These are phyloP conservation scores for Tulasnella sp. DNA, from an alignment of 768 basidiomycete species.

Conservation along the genomic window DNA sequence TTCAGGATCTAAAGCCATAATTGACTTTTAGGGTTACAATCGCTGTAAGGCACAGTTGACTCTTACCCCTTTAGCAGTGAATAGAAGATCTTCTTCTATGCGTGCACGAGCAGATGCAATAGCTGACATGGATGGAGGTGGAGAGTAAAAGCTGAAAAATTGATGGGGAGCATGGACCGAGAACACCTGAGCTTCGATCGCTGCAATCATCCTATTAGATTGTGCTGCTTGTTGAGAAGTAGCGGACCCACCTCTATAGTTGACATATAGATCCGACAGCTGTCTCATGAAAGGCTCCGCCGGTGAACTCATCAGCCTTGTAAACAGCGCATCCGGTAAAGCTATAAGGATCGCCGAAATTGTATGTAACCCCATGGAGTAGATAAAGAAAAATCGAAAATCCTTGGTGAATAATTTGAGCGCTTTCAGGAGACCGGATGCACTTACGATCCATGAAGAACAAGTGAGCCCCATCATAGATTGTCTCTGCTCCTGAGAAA, in stretches of 20 bases:
- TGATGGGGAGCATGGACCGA: constrained; percentile 59
- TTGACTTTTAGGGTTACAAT: constrained; percentile 4
- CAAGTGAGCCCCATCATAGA: constrained; percentile 74
- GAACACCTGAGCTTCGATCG: constrained; percentile 76
- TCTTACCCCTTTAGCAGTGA: constrained; percentile 50
- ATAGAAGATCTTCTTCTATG: constrained; percentile 78
- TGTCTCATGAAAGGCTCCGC: constrained; percentile 66
- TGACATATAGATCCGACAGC: constrained; percentile 78
- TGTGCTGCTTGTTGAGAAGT: neutral
- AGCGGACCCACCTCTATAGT: constrained; percentile 68
- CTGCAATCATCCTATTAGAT: constrained; percentile 29
- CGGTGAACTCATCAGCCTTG: constrained; percentile 56
- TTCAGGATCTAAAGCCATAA: constrained; percentile 56
- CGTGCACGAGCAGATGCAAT: constrained; percentile 51
- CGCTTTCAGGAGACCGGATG: too few species aligned
- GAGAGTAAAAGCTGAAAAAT: constrained; percentile 84
- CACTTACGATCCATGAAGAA: constrained; percentile 83
- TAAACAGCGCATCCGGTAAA: constrained; percentile 62
- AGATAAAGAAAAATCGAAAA: neutral
- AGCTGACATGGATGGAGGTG: constrained; percentile 45
- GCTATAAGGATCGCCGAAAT: constrained; percentile 31
- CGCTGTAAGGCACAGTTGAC: neutral
- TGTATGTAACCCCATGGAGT: neutral
- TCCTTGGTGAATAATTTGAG: too few species aligned
- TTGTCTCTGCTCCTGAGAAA: constrained; percentile 48